Base-by-base conservation (phyloP, 257 asterid species). In the Avicennia marina region DNA sequence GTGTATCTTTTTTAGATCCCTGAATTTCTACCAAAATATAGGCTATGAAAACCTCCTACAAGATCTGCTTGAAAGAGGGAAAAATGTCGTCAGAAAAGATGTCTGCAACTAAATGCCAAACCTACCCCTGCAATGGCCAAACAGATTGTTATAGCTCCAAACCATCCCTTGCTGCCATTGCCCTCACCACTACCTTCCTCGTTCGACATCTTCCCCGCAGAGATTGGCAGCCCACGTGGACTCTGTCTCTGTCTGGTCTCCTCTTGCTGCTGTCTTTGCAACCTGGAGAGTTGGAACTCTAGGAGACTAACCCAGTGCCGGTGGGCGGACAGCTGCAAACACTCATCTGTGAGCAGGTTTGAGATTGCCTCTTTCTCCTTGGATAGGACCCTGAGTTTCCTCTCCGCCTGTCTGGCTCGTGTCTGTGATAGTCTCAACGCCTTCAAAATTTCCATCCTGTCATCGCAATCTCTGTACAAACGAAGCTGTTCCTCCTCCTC, bases 321-420 rank as follows among this genome's bases (percentile, higher is more conserved):
- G 51, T 74, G 73, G 11, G 88, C 88, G 24, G 69, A 57, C 18
- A 67, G 40, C 13, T 63, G 33, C 67, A 65, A 53, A 1, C 88
- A 85, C 32, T 85, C 84, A 24, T 70, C 60, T 6, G 73, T 47
- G 53, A 85, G 13, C 53, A 77, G 41, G 19, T 68, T 69, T 1
- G 79, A 70, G 7, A 85, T 66, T 43, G 16, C 61, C 1, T 67
- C 74, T 41, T 27, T 82, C 53, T 82, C 90, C 62, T 73, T 74
- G 2, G 63, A 16, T 43, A 82, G 20, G 42, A 43, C 39, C 2
- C 31, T 48, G 10, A 64, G 52, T 63, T 67, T 78, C 78, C 77
- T 80, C 78, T 85, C 86, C 4, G 95, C 89, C 43, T 80, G 88
- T 57, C 84, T 72, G 16, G 88, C 95, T 31, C 88, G 72, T 22